Conservation (phyloP, 495 filamentous ascomycete species). For the Penicillium coffeae region DNA sequence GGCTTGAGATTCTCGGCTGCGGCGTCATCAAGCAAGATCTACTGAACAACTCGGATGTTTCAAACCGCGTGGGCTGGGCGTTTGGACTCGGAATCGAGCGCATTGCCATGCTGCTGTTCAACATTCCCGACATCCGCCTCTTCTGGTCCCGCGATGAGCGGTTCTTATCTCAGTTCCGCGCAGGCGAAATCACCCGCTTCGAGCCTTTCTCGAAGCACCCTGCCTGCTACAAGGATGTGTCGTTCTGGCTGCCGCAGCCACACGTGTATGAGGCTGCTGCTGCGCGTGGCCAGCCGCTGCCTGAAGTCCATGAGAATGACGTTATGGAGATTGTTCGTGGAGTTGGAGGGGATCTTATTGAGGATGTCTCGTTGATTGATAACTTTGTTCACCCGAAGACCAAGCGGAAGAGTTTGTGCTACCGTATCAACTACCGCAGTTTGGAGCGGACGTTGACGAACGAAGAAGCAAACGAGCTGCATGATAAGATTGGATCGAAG, state of each 20-base stretch:
- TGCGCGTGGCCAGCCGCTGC: slow-evolving; percentile 49
- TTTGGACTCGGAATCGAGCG: slow-evolving; percentile 92
- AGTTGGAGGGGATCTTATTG: slow-evolving; percentile 74
- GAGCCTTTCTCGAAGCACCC: slow-evolving; percentile 87
- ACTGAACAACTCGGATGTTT: slow-evolving; percentile 69
- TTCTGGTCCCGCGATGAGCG: slow-evolving; percentile 88
- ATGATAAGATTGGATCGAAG: slow-evolving; percentile 57
- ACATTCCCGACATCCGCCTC: slow-evolving; percentile 93
- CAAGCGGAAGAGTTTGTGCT: slow-evolving; percentile 77
- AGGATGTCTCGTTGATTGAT: slow-evolving; percentile 80
- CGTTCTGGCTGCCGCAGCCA: slow-evolving; percentile 77
- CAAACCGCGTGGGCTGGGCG: slow-evolving; percentile 82
- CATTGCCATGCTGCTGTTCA: slow-evolving; percentile 94
- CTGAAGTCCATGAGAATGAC: slow-evolving; percentile 86
- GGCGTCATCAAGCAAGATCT: slow-evolving; percentile 85
- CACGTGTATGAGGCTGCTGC: slow-evolving; percentile 35
- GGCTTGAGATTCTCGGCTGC: slow-evolving; percentile 92
- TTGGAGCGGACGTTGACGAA: slow-evolving; percentile 85
- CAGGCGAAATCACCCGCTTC: slow-evolving; percentile 65
- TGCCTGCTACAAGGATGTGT: slow-evolving; percentile 81
- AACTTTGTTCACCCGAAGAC: slow-evolving; percentile 89
- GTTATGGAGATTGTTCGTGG: slow-evolving; percentile 89
- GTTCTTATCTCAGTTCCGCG: slow-evolving; percentile 78
- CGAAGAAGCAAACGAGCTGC: slow-evolving; percentile 69
- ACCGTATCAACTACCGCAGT: slow-evolving; percentile 87